A percentile compares a stretch with the other conserved stretches of the same genome.
phyloP scores from a whole-genome alignment of 2,329 filamentous ascomycete genomes.

The Drechslera avenae region DNA sequence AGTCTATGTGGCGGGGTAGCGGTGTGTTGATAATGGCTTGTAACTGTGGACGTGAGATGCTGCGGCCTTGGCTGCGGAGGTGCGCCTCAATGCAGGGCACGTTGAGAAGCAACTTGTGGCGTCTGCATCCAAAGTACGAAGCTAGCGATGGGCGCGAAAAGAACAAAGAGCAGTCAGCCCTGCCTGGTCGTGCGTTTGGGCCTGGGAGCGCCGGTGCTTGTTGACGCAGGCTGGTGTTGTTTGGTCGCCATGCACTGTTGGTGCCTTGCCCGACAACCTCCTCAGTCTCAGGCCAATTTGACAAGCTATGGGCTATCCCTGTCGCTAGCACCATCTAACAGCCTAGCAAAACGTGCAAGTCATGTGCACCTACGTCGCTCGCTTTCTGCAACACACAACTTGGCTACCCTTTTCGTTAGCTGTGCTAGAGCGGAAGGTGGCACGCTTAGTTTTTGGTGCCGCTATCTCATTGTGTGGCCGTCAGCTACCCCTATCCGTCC shows the following conservation, averaged over 20 bases:
- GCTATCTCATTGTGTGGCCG: not conserved
- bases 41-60: constrained; percentile 21
- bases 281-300: constrained; percentile 4
- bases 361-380: not conserved
- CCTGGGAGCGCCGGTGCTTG: constrained; percentile 9
- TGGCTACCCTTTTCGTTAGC: not conserved
- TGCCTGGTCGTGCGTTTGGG: not conserved
- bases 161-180: constrained; percentile 1
- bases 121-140: not conserved
- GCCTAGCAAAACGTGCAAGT: not conserved
- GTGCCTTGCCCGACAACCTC: constrained; percentile 2
- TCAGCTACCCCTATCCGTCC: not conserved
- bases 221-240: constrained; percentile 15
- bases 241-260: not conserved
- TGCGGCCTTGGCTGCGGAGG: constrained; percentile 29
- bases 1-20: constrained; percentile 13
- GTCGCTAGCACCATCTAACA: not conserved
- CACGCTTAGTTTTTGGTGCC: not conserved
- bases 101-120: constrained; percentile 13
- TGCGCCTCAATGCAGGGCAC: constrained; percentile 22
- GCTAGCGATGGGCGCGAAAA: constrained; percentile 12
- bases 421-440: not conserved
- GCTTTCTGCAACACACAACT: not conserved
- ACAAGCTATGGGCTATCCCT: constrained; percentile 13
- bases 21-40: constrained; percentile 14